Conservation (phyloP, 495 filamentous ascomycete species). For the Podospora australis region DNA sequence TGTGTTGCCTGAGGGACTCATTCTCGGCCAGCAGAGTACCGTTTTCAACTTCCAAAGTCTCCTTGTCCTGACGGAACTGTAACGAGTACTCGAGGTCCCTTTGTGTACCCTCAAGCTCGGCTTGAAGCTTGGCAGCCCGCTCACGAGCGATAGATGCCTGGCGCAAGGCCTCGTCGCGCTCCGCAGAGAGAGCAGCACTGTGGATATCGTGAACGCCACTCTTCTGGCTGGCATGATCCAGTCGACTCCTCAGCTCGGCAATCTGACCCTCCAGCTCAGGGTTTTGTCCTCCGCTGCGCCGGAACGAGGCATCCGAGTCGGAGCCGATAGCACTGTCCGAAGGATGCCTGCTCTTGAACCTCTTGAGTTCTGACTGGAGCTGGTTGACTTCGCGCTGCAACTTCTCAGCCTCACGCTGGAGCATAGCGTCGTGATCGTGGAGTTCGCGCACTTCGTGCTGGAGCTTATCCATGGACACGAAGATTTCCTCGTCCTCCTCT, state of each 20-base stretch:
- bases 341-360: slow-evolving; percentile 30
- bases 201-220: slow-evolving; percentile 42
- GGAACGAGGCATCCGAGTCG: slow-evolving; percentile 37
- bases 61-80: slow-evolving; percentile 28
- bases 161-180: slow-evolving; percentile 42
- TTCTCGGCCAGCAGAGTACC: slow-evolving; percentile 28
- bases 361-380: slow-evolving; percentile 37
- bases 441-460: slow-evolving; percentile 43
- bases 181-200: slow-evolving; percentile 36
- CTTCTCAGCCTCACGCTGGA: slow-evolving; percentile 42
- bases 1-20: slow-evolving; percentile 25
- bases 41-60: slow-evolving; percentile 30
- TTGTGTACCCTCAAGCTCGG: slow-evolving; percentile 33
- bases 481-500: slow-evolving; percentile 44
- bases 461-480: slow-evolving; percentile 50
- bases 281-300: slow-evolving; percentile 28
- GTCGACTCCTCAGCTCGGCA: slow-evolving; percentile 31
- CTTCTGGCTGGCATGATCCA: slow-evolving; percentile 41
- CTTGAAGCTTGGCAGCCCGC: slow-evolving; percentile 38
- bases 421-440: slow-evolving; percentile 44
- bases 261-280: slow-evolving; percentile 38
- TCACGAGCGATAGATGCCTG: slow-evolving; percentile 36
- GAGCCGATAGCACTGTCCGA: slow-evolving; percentile 42
- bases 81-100: slow-evolving; percentile 29
- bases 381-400: slow-evolving; percentile 39